Base-by-base conservation (phyloP, 345 rosid genomes). In the Gossypium longicalyx region DNA sequence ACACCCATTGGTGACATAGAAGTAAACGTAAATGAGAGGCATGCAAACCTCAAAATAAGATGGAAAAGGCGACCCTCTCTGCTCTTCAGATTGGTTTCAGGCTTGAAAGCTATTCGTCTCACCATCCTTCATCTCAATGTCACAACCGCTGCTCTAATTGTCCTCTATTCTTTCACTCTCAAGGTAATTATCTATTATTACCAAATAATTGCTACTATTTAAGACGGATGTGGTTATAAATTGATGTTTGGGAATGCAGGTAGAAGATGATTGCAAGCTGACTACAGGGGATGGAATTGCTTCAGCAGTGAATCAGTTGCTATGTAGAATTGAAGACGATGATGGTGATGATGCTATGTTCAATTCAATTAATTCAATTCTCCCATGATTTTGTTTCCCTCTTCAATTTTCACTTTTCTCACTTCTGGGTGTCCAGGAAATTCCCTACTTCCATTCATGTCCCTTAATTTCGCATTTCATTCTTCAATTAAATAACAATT, bases 221-320 rank as follows among this genome's bases (percentile, higher is more conserved):
- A 5, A 34, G 41, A 34, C 7, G 41, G 41, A 34, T 34, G 41
- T 34, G 41, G 7, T 34, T 34, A 34, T 34, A 34, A 5, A 34
- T 34, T 34, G 41, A 34, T 34, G 41, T 34, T 34, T 34, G 41
- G 7, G 13, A 68, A 63, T 81, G 86, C 92, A 94, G 97, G 89
- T 91, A 48, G 98, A 92, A 83, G 98, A 94, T 80, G 88, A 80
- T 56, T 92, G 97, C 81, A 85, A 79, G 80, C 84, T 92, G 73
- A 87, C 78, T 75, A 78, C 97, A 57, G 97, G 78, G 61, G 87
- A 91, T 77, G 94, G 88, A 62, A 88, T 94, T 73, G 86, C 97
- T 4, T 78, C 91, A 15, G 89, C 93, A 17, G 92, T 88, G 75
- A 72, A 87, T 74, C 84, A 89, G 79, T 71, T 92, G 83, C 78